Evolutionary conservation across 345 rosid species (phyloP).

Genomic region (Isatis tinctoria): DNA sequence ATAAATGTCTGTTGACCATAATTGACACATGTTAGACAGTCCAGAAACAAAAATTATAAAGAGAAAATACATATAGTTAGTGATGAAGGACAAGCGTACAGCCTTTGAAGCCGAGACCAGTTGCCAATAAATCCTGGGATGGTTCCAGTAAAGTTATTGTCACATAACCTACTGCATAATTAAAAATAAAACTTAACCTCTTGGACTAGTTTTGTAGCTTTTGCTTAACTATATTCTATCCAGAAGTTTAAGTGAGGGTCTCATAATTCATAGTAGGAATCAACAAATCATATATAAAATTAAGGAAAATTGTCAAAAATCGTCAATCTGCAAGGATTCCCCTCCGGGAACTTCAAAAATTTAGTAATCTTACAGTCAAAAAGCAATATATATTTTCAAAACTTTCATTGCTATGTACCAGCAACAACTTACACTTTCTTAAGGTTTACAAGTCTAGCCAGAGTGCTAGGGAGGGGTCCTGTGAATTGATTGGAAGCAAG

Average conservation of each 20-base stretch:
- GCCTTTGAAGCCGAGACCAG: conserved; percentile 47
- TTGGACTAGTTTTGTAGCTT: too few species aligned
- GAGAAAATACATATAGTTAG: background rate
- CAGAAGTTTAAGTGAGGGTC: too few species aligned
- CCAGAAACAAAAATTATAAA: background rate
- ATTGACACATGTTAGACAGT: background rate
- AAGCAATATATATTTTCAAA: too few species aligned
- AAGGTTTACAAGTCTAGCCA: conserved; percentile 34
- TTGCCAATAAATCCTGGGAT: conserved; percentile 57
- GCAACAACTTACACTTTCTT: background rate
- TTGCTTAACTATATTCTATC: too few species aligned
- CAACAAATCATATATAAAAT: too few species aligned
- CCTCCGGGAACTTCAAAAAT: too few species aligned
- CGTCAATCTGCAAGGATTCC: too few species aligned
- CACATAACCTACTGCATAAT: conserved; percentile 56
- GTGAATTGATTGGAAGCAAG: conserved; percentile 37
- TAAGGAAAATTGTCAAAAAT: too few species aligned
- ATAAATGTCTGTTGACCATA: conserved; percentile 32
- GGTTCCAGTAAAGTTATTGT: conserved; percentile 63
- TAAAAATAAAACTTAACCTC: background rate
- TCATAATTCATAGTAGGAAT: too few species aligned
- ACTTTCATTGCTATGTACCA: too few species aligned
- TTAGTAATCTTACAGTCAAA: too few species aligned
- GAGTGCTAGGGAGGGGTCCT: conserved; percentile 36
- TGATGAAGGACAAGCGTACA: conserved; percentile 44